Base-by-base conservation (phyloP, 169 alveolate species). In the Eimeria falciformis region DNA sequence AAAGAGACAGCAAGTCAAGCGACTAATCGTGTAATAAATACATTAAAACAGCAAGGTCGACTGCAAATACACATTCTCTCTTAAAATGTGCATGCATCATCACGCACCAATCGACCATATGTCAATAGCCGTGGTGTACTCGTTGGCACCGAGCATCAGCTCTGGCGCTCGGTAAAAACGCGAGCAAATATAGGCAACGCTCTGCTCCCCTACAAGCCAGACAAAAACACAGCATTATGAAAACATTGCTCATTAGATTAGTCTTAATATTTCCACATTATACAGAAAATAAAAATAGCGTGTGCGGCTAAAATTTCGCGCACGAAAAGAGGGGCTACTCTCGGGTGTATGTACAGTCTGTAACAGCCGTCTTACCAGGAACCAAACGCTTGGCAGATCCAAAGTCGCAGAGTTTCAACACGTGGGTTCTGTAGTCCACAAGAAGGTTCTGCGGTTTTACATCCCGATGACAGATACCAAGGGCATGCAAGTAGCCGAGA, bases 161-260 rank as follows among this genome's bases (percentile, higher is more conserved):
- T 99, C 99, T 1, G 99, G 99, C 0, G 99, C 99, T 55, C 99
- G 94, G 94, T 99, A 99, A 94, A 98, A 99, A 90, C 99, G 95
- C 18, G 99, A 97, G 96, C 99, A 98, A 14, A 98, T 99, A 91
- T 98, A 98, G 3, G 95, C 92, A 9, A 92, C 95, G 27, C 93
- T 84, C 55, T 47, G 90, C 58, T 92, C 95, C 21, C 93, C 95
- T 92, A 84, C 29, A 43, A 14, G n/a, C 66, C 17, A 55, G 66
- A 1, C 40, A 2, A 33, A 33, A 33, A 33, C 40, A 33, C 40
- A 33, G 2, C 4, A 33, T 33, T 33, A 33, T n/a, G n/a, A 33
- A 33, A 33, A 2, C 40, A 33, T 33, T 33, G 0, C 2, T 33
- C 40, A 33, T 0, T 2, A 2, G 40, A 33, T 1, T 33, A 33